Evolutionary conservation across 2,329 filamentous ascomycete genomes (phyloP).

Genomic region (Colletotrichum liriopes): DNA sequence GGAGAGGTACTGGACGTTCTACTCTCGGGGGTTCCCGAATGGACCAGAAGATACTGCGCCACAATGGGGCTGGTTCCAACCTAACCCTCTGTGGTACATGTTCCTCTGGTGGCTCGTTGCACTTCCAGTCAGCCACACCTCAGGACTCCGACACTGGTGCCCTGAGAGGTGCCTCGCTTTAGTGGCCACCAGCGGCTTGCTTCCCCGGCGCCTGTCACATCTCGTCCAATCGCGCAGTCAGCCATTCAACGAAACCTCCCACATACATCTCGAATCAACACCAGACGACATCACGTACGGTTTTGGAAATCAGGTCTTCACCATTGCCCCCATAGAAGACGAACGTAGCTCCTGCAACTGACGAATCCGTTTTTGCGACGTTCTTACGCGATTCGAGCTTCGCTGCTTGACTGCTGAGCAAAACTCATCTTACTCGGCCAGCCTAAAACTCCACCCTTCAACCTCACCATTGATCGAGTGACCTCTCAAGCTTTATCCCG

Average conservation of each 20-base stretch:
- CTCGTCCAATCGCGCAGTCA: constrained; percentile 28
- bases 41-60: constrained; percentile 16
- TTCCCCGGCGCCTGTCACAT: constrained; percentile 18
- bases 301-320: background rate
- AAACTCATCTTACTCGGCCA: constrained; percentile 16
- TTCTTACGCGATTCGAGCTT: background rate
- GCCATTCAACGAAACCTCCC: constrained; percentile 25
- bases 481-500: constrained; percentile 13
- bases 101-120: constrained; percentile 4
- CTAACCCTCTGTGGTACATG: background rate
- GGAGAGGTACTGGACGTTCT: background rate
- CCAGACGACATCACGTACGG: background rate
- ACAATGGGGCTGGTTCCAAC: background rate
- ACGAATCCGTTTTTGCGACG: background rate
- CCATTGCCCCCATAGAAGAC: background rate
- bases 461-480: constrained; percentile 16
- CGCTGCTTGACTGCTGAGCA: background rate
- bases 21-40: background rate
- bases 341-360: background rate
- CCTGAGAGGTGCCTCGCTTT: constrained; percentile 5
- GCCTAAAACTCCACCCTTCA: constrained; percentile 3
- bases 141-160: background rate
- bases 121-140: constrained; percentile 11
- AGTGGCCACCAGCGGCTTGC: constrained; percentile 23
- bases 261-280: constrained; percentile 30